phyloP scores from a whole-genome alignment of 164 flowering plant genomes.

The Annona squamosa region DNA sequence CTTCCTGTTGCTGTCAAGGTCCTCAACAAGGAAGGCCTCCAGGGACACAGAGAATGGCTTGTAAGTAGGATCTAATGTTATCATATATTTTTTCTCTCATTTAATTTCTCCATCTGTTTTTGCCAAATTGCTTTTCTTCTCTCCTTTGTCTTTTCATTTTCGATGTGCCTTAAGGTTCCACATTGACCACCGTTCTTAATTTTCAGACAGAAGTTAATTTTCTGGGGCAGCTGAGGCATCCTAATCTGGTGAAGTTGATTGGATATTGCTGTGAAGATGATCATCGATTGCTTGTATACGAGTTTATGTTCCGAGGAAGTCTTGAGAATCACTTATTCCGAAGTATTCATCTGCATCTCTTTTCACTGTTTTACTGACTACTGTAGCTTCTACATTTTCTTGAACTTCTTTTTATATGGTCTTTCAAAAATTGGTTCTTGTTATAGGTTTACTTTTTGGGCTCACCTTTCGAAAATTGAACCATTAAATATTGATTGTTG shows the following conservation, averaged over 20 bases:
- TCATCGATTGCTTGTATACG: constrained; percentile 89
- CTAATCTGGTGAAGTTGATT: constrained; percentile 91
- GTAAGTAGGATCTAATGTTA: constrained; percentile 27
- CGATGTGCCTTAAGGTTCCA: neutral
- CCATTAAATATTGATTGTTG: neutral
- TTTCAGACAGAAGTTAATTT: constrained; percentile 90
- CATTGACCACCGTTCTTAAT: constrained; percentile 1
- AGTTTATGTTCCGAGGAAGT: constrained; percentile 97
- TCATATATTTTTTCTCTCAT: neutral
- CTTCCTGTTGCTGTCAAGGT: constrained; percentile 97
- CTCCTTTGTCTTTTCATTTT: neutral
- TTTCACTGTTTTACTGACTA: constrained; percentile 3
- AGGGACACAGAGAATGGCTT: constrained; percentile 98
- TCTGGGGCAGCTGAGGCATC: constrained; percentile 93
- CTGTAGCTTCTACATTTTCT: neutral
- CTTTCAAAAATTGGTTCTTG: neutral
- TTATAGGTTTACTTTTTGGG: neutral
- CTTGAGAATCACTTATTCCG: constrained; percentile 96
- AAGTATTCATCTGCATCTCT: constrained; percentile 46
- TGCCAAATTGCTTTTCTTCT: neutral
- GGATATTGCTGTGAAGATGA: constrained; percentile 99
- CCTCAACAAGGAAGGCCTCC: constrained; percentile 95
- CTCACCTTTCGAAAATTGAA: too few relatives aligned
- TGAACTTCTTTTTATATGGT: neutral
- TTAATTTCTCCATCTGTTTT: neutral